phyloP scores from a whole-genome alignment of 2,329 filamentous ascomycete genomes.

The Claviceps sp. region DNA sequence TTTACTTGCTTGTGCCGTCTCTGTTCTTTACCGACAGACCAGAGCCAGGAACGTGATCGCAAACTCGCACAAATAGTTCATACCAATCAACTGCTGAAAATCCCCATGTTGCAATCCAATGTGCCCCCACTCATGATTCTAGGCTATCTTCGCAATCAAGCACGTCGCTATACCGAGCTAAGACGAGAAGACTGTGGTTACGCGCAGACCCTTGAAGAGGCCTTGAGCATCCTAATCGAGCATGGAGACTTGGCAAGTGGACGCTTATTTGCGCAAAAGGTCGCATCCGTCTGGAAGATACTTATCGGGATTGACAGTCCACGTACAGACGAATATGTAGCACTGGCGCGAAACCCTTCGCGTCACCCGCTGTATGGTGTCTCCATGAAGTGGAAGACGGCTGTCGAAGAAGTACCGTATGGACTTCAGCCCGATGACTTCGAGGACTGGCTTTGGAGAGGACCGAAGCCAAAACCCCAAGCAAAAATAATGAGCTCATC shows the following conservation, averaged over 20 bases:
- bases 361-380: background rate
- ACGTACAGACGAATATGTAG: background rate
- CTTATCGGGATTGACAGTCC: background rate
- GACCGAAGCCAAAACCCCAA: background rate
- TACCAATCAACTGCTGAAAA: background rate
- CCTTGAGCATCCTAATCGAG: background rate
- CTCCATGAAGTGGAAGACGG: background rate
- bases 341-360: background rate
- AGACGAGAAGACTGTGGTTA: background rate
- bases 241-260: background rate
- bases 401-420: background rate
- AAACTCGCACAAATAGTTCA: background rate
- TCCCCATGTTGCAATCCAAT: fast-evolving
- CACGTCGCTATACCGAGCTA: background rate
- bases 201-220: background rate
- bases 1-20: background rate
- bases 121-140: background rate
- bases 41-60: background rate
- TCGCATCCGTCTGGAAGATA: background rate
- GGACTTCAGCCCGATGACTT: background rate
- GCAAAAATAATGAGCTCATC: background rate
- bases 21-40: background rate
- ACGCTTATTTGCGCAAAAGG: background rate
- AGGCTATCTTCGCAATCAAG: background rate
- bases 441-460: background rate